phyloP scores from a whole-genome alignment of 2,329 filamentous ascomycete genomes.

The Canariomyces notabilis region DNA sequence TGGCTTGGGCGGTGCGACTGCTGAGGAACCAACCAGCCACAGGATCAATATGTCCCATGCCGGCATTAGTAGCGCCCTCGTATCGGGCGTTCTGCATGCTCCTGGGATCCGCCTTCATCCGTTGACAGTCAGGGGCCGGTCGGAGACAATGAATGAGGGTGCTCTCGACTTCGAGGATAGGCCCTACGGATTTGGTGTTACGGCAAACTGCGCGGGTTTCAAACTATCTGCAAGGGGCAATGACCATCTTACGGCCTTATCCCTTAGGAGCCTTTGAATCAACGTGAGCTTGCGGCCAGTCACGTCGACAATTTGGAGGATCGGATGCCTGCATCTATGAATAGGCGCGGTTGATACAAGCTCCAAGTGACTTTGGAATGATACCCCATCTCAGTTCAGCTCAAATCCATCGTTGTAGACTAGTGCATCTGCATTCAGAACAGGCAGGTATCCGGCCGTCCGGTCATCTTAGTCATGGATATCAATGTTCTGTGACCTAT shows the following conservation, averaged over 20 bases:
- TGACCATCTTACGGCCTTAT: slow-evolving; percentile 26
- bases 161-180: too few species aligned
- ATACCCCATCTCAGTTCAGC: slow-evolving; percentile 13
- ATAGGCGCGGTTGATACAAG: too few species aligned
- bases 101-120: slow-evolving; percentile 39
- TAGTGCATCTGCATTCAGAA: too few species aligned
- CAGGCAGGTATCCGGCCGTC: too few species aligned
- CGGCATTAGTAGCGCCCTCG: background rate
- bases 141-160: slow-evolving; percentile 1
- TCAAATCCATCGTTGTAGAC: too few species aligned
- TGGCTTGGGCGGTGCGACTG: slow-evolving; percentile 62
- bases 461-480: too few species aligned
- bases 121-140: background rate
- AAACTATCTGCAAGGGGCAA: slow-evolving; percentile 14
- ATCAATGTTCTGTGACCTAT: too few species aligned
- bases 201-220: slow-evolving; percentile 4
- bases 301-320: background rate
- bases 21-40: slow-evolving; percentile 28
- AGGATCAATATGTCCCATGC: slow-evolving; percentile 5
- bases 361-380: too few species aligned
- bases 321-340: slow-evolving; percentile 13
- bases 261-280: too few species aligned
- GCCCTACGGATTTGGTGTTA: too few species aligned
- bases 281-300: too few species aligned
- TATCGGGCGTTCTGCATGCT: slow-evolving; percentile 27